Evolutionary conservation across 2,329 filamentous ascomycete species (phyloP), one percentile per base, ranked within the genome.

Genomic region (Aspergillus uvarum): DNA sequence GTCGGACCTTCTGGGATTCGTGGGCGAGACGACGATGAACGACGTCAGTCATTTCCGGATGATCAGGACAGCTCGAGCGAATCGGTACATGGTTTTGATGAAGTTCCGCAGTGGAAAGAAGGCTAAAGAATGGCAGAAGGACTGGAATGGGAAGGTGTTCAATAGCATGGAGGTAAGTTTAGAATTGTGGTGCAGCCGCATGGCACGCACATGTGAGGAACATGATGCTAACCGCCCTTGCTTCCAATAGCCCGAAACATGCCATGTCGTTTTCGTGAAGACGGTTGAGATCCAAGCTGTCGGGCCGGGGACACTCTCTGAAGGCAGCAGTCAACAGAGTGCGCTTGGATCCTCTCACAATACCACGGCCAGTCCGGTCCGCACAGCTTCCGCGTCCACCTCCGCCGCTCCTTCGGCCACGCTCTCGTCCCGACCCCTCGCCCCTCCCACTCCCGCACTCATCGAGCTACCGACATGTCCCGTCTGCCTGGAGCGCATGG

Each of bases 401-500:
- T 60, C 64, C 24, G 69, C 76, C 24, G 66, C 75, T 50, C 60
- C 73, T 12, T 69, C 79, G 4, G 76, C 79, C 16, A 79, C 82
- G 16, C 76, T 86, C 14, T 83, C 83, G 2, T 80, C 79, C 7
- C 89, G 88, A 70, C 87, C 87, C 11, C 77, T 85, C n/a, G 85
- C 87, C 12, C 87, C 87, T n/a, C 86, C 86, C 2, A 96, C 94
- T 0, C 90, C 93, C 1, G 89, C 91, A 53, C 82, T 98, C 1
- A 84, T 96, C 56, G 95, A 99, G 77, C 81, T 99, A 12, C 95
- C 95, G 2, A 98, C 95, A 1, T 99, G 95, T 65, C 93, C 95
- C 0, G 95, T 99, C 10, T 99, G 95, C 67, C 83, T 99, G 5
- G 95, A 99, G 75, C 89, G 94, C 51, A 99, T 99, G 95, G 95